Base-by-base conservation (phyloP, 164 flowering plant species). In the Akebia trifoliata region DNA sequence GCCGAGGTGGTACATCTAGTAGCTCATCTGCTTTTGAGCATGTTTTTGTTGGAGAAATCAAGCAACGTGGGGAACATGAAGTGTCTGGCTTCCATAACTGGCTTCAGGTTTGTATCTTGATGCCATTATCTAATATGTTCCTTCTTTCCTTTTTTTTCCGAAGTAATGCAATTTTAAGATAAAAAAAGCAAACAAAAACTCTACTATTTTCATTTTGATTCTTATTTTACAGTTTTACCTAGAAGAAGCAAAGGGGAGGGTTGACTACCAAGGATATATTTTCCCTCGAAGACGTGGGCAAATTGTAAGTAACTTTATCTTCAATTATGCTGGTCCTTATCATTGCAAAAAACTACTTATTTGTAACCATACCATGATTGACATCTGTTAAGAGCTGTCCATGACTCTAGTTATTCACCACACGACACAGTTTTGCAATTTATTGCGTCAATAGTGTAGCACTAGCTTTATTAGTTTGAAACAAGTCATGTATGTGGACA, bases 1-100 rank as follows among this genome's bases (percentile, higher is more conserved):
- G 87, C 32, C 83, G 97, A 55, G 90, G 94, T 39, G 97, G 97
- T 67, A 63, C 94, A 45, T 85, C 84, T 29, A 66, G 84, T 56
- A 64, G 70, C 55, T 92, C 98, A 38, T 92, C 95, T 48, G 91
- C 97, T 57, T 93, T 89, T 68, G 98, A 93, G 55, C 98, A 93
- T 77, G 98, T 93, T 53, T 93, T 93, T 70, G 98, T 93, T 56
- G 98, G 98, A 35, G 98, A 93, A 76, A 81, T 93, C 71, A 93
- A 89, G 74, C 72, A 77, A 21, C 64, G 66, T 4, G 91, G 78
- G 48, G 94, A 82, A 63, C 64, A 82, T 56, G 77, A 81, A 74
- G 94, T 93, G 54, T 82, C 90, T 29, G 98, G 98, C 44, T 93
- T 93, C 69, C 97, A 90, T 63, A 93, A 93, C 66, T 90, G 98